These are phyloP conservation scores for Lecanoromycetidae sp. DNA, from an alignment of 2,329 filamentous ascomycete species.

Conservation along the genomic window DNA sequence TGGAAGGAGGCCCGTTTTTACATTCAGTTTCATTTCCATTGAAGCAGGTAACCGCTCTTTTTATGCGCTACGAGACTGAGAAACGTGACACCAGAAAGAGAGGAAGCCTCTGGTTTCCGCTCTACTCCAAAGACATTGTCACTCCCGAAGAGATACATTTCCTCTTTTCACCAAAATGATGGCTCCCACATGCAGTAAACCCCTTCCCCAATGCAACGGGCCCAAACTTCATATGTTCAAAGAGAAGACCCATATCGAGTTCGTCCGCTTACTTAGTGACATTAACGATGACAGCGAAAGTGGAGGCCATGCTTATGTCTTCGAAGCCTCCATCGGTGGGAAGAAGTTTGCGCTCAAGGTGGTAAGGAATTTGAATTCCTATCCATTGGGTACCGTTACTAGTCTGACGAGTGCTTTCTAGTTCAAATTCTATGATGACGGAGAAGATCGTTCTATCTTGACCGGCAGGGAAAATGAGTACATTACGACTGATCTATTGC, in stretches of 20 bases:
- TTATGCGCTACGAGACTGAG: no score
- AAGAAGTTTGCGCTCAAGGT: constrained; percentile 11
- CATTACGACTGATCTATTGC: not conserved
- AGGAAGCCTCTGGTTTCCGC: no score
- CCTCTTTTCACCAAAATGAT: not conserved
- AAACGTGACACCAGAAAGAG: no score
- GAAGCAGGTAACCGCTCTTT: no score
- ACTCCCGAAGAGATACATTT: no score
- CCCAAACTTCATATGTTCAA: not conserved
- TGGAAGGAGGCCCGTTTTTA: no score
- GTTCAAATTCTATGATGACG: constrained; percentile 12
- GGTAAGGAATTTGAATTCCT: not conserved
- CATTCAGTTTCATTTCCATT: no score
- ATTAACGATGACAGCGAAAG: not conserved
- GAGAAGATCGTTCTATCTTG: not conserved
- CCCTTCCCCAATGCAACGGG: not conserved
- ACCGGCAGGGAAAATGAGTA: not conserved
- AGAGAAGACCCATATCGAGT: not conserved
- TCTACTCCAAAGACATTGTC: no score
- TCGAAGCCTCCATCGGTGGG: constrained; percentile 7
- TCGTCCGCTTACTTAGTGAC: not conserved
- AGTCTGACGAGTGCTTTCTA: not conserved
- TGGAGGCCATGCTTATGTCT: constrained; percentile 6
- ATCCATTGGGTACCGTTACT: not conserved
- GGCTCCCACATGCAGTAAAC: not conserved